Percentiles rank a stretch among this genome's conserved stretches.
Conservation (phyloP, 2,329 filamentous ascomycete species). For the Fusarium compactum region DNA sequence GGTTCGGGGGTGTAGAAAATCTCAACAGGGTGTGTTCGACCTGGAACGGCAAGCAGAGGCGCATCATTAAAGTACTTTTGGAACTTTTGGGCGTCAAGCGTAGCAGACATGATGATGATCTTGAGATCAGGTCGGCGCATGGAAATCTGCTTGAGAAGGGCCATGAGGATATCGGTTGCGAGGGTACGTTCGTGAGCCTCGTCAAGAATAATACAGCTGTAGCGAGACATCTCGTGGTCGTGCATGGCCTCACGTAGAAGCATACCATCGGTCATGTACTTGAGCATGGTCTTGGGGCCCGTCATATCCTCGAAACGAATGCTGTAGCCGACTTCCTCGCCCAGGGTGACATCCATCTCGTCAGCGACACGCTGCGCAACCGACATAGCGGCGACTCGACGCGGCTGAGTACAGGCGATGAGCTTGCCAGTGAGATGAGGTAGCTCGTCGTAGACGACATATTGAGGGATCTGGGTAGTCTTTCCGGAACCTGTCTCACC, state of each 20-base stretch:
- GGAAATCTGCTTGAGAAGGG: constrained; percentile 90
- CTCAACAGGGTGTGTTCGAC: constrained; percentile 95
- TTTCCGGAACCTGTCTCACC: constrained; percentile 99
- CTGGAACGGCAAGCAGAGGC: constrained; percentile 91
- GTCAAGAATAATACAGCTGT: constrained; percentile 98
- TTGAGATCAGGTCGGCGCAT: constrained; percentile 88
- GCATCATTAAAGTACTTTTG: constrained; percentile 97
- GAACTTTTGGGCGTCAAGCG: constrained; percentile 97
- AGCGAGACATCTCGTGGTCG: constrained; percentile 89
- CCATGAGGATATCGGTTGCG: constrained; percentile 97
- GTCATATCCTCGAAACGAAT: constrained; percentile 99
- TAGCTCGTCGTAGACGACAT: constrained; percentile 96
- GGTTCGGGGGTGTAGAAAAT: constrained; percentile 98
- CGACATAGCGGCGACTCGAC: constrained; percentile 98
- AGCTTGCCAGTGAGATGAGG: constrained; percentile 88
- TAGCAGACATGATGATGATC: constrained; percentile 99
- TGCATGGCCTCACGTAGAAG: constrained; percentile 96
- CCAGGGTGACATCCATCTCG: constrained; percentile 93
- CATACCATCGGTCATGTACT: constrained; percentile 99
- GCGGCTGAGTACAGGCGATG: constrained; percentile 96
- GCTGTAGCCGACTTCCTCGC: constrained; percentile 97
- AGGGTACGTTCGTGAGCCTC: constrained; percentile 98
- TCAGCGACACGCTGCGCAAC: constrained; percentile 97
- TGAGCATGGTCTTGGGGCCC: constrained; percentile 87
- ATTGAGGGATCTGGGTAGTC: constrained; percentile 98